Evolutionary conservation across 768 basidiomycete species (phyloP), one percentile per base, ranked within the genome.

Genomic region (Lactarius psammicola): DNA sequence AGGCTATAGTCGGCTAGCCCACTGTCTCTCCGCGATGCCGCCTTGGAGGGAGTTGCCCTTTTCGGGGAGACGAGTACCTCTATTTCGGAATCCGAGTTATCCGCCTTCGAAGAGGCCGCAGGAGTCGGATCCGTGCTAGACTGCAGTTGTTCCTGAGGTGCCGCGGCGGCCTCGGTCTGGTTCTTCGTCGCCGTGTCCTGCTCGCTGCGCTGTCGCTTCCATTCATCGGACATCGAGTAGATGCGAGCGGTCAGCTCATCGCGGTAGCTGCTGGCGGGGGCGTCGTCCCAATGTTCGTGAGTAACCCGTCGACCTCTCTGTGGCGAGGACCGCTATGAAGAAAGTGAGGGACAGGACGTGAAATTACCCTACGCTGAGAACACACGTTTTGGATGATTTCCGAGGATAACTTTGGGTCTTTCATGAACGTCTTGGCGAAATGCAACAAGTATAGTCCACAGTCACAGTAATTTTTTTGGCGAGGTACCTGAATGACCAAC

Each of bases 381-480:
- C 59, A 17, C 53, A 56, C 71, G 82, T 82, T 66, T 63, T 76
- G 75, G 51, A 92, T 87, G 36, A 81, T 75, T 10, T 79, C 68
- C 60, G 80, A 78, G 64, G 87, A 84, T 20, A 76, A 72, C 0
- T 75, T 72, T 0, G 93, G 89, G 60, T 89, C 77, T 9, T 73
- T 76, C 75, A 97, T 84, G 72, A 98, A 92, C 0, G 84, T 85
- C 70, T 87, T 80, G 9, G 88, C 90, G 59, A 93, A 93, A 72
- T 98, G 94, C 13, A 98, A 79, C 15, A 98, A 81, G 75, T 92
- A 99, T 33, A 97, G 74, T 7, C 97, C 97, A 70, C 97, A 99
- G 74, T 98, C 95, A 72, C 88, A 92, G 68, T 80, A 92, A 73
- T 98, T 98, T 18, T 86, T 85, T 73, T 99, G 97, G 28, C 80